phyloP scores from a whole-genome alignment of 2,329 filamentous ascomycete species.

The Fusarium chlamydosporum region DNA sequence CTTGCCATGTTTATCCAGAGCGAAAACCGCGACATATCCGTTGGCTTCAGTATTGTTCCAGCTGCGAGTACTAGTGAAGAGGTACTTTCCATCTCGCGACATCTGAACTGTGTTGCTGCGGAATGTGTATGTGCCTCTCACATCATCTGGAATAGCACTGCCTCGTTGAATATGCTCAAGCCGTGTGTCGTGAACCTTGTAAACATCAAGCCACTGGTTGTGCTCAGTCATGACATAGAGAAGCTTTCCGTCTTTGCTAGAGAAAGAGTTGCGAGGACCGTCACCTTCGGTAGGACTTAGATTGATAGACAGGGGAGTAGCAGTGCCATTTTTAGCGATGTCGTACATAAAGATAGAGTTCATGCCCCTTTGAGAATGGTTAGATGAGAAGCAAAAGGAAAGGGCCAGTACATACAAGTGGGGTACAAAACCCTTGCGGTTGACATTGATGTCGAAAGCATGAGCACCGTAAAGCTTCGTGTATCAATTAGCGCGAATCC shows the following conservation, averaged over 20 bases:
- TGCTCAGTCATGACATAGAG: slow-evolving; percentile 21
- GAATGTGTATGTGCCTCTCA: slow-evolving; percentile 6
- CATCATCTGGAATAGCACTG: slow-evolving; percentile 4
- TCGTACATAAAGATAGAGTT: slow-evolving; percentile 21
- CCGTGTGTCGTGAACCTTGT: not conserved
- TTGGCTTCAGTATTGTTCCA: slow-evolving; percentile 19
- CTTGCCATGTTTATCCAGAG: not conserved
- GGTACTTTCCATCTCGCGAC: slow-evolving; percentile 11
- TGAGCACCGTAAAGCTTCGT: slow-evolving; percentile 9
- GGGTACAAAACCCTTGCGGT: slow-evolving; percentile 18
- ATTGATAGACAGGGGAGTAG: slow-evolving; percentile 3
- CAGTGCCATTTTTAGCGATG: slow-evolving; percentile 13
- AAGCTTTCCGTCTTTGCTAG: slow-evolving; percentile 17
- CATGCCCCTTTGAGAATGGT: not conserved
- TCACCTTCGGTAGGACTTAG: slow-evolving; percentile 13
- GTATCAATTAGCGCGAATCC: not conserved
- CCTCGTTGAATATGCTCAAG: slow-evolving; percentile 11
- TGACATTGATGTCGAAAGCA: slow-evolving; percentile 12
- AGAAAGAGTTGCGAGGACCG: slow-evolving; percentile 11
- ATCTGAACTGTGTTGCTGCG: slow-evolving; percentile 19
- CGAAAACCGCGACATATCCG: slow-evolving; percentile 11
- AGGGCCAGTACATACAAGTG: not conserved
- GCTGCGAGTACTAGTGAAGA: slow-evolving; percentile 11
- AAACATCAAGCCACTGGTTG: slow-evolving; percentile 17
- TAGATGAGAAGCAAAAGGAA: rapidly evolving